Evolutionary conservation across 192 early-diverging fungal genomes (phyloP).

Genomic region (Podila epicladia): DNA sequence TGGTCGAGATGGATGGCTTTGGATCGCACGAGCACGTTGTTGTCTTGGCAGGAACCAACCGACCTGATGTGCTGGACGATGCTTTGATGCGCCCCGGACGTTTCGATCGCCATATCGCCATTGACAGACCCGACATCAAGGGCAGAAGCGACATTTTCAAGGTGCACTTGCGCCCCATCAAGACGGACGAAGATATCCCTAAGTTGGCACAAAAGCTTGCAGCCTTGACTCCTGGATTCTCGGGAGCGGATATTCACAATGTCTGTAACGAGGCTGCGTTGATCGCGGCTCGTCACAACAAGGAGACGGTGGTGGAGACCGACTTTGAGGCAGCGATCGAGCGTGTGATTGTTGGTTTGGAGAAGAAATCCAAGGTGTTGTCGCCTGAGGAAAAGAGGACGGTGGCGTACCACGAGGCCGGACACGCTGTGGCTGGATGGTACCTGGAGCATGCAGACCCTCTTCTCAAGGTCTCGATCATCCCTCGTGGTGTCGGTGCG

Average conservation of each 20-base stretch:
- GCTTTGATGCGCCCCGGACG: too few relatives aligned
- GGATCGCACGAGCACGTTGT: too few relatives aligned
- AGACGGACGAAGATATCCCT: slow-evolving; percentile 86
- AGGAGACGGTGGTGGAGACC: slow-evolving; percentile 79
- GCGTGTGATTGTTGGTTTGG: slow-evolving; percentile 97
- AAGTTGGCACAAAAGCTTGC: slow-evolving; percentile 87
- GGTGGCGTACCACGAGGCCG: slow-evolving; percentile 99
- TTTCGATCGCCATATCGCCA: too few relatives aligned
- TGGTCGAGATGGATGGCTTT: too few relatives aligned
- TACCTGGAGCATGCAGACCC: slow-evolving; percentile 97
- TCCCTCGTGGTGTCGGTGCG: slow-evolving; percentile 94
- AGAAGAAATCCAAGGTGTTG: slow-evolving; percentile 96
- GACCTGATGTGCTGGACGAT: too few relatives aligned
- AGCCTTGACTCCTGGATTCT: slow-evolving; percentile 98
- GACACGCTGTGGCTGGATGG: slow-evolving; percentile 99
- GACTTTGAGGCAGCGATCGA: slow-evolving; percentile 99
- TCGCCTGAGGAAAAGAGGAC: slow-evolving; percentile 99
- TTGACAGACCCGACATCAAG: too few relatives aligned
- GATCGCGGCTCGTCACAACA: slow-evolving; percentile 89
- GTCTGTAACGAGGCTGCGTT: slow-evolving; percentile 99
- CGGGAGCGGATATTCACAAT: slow-evolving; percentile 98
- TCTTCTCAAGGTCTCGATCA: slow-evolving; percentile 98
- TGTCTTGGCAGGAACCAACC: too few relatives aligned
- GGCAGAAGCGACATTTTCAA: slow-evolving; percentile 96
- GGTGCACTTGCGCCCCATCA: slow-evolving; percentile 94